phyloP scores from a whole-genome alignment of 345 rosid genomes.

The Euclidium syriacum region DNA sequence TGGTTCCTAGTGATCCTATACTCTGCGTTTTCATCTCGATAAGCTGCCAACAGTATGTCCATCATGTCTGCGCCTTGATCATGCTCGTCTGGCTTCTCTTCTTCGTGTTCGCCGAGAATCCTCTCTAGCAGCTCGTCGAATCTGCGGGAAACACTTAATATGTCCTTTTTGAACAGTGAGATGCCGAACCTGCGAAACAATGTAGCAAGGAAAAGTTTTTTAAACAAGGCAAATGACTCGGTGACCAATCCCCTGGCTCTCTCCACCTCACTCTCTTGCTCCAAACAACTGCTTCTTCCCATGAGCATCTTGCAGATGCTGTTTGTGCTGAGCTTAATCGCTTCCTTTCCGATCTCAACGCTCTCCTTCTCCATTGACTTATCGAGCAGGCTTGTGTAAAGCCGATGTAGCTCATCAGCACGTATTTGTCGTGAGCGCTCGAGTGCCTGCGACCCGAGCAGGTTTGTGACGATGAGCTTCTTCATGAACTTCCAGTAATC shows the following conservation, averaged over 20 bases:
- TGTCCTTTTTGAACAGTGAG: neutral
- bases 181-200: neutral
- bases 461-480: conserved; percentile 13
- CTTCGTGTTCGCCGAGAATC: neutral
- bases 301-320: neutral
- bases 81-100: neutral
- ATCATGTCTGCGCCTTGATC: neutral
- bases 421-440: neutral
- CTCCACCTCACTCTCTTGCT: neutral
- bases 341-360: conserved; percentile 12
- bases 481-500: conserved; percentile 14
- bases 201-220: neutral
- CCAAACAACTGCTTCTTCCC: neutral
- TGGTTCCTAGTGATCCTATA: conserved; percentile 18
- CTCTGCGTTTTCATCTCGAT: neutral
- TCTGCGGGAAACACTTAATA: neutral
- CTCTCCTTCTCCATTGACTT: neutral
- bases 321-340: neutral
- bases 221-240: neutral
- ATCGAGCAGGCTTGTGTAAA: neutral
- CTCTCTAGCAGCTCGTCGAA: neutral
- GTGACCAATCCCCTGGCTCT: neutral
- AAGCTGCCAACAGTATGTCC: neutral
- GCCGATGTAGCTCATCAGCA: neutral
- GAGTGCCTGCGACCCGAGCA: conserved; percentile 6